Evolutionary conservation across 805 yeast species (phyloP).

Genomic region (Myxozyma monticola): DNA sequence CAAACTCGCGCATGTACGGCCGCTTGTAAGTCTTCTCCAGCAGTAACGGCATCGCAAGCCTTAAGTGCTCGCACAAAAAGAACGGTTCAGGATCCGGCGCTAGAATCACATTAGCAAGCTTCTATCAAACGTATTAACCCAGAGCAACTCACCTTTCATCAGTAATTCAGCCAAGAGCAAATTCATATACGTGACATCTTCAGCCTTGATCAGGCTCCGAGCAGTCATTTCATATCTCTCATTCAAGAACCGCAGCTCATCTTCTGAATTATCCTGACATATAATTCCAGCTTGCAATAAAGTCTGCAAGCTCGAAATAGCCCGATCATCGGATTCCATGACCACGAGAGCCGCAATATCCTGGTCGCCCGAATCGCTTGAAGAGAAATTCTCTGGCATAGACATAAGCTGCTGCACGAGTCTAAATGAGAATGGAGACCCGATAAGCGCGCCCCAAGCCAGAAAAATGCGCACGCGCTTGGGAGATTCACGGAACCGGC

Average conservation of each 20-base stretch:
- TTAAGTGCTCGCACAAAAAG: conserved; percentile 22
- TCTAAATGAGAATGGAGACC: conserved; percentile 25
- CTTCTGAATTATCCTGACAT: conserved; percentile 1
- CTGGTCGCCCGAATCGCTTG: conserved; percentile 21
- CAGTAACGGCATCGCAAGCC: conserved; percentile 19
- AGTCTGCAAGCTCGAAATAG: conserved; percentile 27
- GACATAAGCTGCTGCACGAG: conserved; percentile 20
- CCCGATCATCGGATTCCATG: conserved; percentile 24
- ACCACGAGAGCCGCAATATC: conserved; percentile 11
- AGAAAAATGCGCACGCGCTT: conserved; percentile 20
- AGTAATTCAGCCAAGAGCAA: conserved; percentile 21
- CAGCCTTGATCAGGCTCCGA: conserved; percentile 10
- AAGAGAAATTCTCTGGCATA: conserved; percentile 17
- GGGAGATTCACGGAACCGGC: conserved; percentile 28
- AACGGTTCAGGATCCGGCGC: conserved; percentile 13
- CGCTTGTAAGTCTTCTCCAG: conserved; percentile 15
- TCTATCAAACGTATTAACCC: neutral
- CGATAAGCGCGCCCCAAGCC: conserved; percentile 28
- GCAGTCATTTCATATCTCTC: conserved; percentile 18
- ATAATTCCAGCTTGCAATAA: conserved; percentile 22
- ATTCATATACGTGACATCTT: conserved; percentile 22
- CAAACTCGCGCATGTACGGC: conserved; percentile 20
- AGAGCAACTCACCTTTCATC: conserved; percentile 13
- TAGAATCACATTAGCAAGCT: neutral
- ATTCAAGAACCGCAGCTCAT: conserved; percentile 19